Percentiles rank a stretch among this genome's conserved stretches.
Conservation (phyloP, 768 basidiomycete genomes). For the Boletellus ananiceps region DNA sequence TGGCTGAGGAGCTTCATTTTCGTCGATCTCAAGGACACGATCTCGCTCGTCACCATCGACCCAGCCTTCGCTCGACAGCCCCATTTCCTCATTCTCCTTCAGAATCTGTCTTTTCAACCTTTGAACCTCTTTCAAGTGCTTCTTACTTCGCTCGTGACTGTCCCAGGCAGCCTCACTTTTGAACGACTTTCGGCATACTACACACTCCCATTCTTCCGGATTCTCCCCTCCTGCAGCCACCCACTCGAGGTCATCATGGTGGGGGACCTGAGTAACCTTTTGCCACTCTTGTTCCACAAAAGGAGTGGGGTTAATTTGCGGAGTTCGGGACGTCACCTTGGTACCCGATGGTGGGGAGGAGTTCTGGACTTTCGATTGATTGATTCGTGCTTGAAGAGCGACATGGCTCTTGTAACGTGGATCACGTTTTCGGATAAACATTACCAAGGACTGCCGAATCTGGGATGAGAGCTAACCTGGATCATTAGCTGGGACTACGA, state of each 20-base stretch:
- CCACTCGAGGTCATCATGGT: constrained; percentile 62
- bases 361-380: constrained; percentile 25
- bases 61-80: constrained; percentile 38
- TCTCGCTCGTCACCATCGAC: constrained; percentile 19
- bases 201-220: constrained; percentile 87
- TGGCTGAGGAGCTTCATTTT: constrained; percentile 6
- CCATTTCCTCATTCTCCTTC: constrained; percentile 65
- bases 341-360: constrained; percentile 29
- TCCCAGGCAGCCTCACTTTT: constrained; percentile 91
- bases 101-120: constrained; percentile 72
- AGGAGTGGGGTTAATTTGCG: constrained; percentile 24
- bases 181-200: constrained; percentile 90
- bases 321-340: constrained; percentile 27
- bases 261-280: constrained; percentile 41
- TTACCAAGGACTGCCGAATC: constrained; percentile 55
- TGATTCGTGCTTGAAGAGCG: constrained; percentile 41
- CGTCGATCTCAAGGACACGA: constrained; percentile 9
- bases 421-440: constrained; percentile 82
- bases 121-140: constrained; percentile 87
- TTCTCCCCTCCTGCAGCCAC: constrained; percentile 65
- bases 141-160: constrained; percentile 94
- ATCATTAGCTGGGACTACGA: neutral
- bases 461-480: neutral
- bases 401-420: constrained; percentile 75
- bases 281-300: constrained; percentile 94